A percentile compares a stretch with the other conserved stretches of the same genome.
Conservation (phyloP, 495 filamentous ascomycete species). For the Geopyxis carbonaria region DNA sequence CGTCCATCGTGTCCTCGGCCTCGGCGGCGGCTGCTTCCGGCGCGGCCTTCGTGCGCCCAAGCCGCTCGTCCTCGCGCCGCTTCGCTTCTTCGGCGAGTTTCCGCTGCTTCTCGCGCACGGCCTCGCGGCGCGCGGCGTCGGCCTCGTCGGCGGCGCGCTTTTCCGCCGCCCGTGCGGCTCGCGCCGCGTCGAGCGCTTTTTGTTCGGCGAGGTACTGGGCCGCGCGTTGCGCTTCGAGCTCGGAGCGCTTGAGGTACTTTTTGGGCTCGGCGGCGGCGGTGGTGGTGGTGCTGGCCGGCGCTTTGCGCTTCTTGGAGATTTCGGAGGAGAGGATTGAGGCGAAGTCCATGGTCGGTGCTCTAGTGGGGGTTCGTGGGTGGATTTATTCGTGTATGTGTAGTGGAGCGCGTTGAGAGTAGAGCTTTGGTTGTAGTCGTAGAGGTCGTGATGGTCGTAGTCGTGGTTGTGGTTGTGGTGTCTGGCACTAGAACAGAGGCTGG, state of each 20-base stretch:
- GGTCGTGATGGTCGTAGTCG: constrained; percentile 5
- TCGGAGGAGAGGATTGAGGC: constrained; percentile 76
- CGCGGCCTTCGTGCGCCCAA: constrained; percentile 28
- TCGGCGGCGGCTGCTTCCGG: constrained; percentile 26
- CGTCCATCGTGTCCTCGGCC: constrained; percentile 52
- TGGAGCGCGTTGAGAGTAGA: too few species aligned
- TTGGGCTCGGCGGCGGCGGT: constrained; percentile 31
- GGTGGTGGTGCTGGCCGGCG: constrained; percentile 21
- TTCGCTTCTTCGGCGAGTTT: constrained; percentile 61
- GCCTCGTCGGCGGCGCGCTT: constrained; percentile 91
- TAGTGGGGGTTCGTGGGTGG: constrained; percentile 4
- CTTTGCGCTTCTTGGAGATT: constrained; percentile 54
- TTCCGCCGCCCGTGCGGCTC: constrained; percentile 44
- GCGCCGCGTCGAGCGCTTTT: constrained; percentile 45
- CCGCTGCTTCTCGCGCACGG: constrained; percentile 62
- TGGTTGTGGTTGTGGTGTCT: background rate
- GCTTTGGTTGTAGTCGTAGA: background rate
- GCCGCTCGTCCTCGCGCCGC: constrained; percentile 44
- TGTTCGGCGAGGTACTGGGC: constrained; percentile 71
- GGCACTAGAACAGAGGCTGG: too few species aligned
- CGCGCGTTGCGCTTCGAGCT: constrained; percentile 66
- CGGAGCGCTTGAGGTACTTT: constrained; percentile 76
- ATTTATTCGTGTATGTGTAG: constrained; percentile 1
- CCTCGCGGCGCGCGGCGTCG: constrained; percentile 45
- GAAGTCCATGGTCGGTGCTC: constrained; percentile 69